These are phyloP conservation scores for Epichloe gansuensis DNA, from an alignment of 2,329 filamentous ascomycete species.

Conservation along the genomic window DNA sequence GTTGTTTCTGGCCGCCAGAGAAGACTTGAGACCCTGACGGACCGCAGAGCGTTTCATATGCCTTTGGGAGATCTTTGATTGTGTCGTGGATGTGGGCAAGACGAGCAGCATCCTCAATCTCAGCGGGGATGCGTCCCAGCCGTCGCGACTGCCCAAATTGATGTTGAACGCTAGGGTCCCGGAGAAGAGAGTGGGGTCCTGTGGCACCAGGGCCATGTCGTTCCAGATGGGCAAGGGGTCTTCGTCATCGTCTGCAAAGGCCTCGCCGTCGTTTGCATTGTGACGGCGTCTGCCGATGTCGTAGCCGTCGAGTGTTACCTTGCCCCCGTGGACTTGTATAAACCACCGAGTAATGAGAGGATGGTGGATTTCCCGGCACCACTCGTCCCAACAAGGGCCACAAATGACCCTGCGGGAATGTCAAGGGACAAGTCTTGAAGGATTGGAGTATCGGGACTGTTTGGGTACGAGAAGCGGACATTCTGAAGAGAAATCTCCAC, in stretches of 20 bases:
- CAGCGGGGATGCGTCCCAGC: slow-evolving; percentile 36
- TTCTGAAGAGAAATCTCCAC: slow-evolving; percentile 23
- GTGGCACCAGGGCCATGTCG: slow-evolving; percentile 35
- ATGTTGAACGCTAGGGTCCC: slow-evolving; percentile 38
- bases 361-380: slow-evolving; percentile 37
- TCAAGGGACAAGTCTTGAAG: not conserved
- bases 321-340: slow-evolving; percentile 39
- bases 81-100: slow-evolving; percentile 53
- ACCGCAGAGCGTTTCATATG: slow-evolving; percentile 44
- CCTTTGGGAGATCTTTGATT: slow-evolving; percentile 40
- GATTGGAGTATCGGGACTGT: not conserved
- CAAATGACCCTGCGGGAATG: slow-evolving; percentile 1
- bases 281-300: not conserved
- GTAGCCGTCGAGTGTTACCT: slow-evolving; percentile 34
- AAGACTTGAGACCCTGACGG: slow-evolving; percentile 48
- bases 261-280: slow-evolving; percentile 24
- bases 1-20: slow-evolving; percentile 59
- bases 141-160: slow-evolving; percentile 35
- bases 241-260: slow-evolving; percentile 24
- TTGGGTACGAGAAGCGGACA: slow-evolving; percentile 7
- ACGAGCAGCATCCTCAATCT: slow-evolving; percentile 49
- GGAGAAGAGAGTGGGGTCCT: slow-evolving; percentile 37
- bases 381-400: slow-evolving; percentile 29
- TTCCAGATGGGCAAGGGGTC: not conserved
- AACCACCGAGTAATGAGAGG: slow-evolving; percentile 35